Evolutionary conservation across 805 yeast species (phyloP).

Genomic region (Tetrapisispora iriomotensis): DNA sequence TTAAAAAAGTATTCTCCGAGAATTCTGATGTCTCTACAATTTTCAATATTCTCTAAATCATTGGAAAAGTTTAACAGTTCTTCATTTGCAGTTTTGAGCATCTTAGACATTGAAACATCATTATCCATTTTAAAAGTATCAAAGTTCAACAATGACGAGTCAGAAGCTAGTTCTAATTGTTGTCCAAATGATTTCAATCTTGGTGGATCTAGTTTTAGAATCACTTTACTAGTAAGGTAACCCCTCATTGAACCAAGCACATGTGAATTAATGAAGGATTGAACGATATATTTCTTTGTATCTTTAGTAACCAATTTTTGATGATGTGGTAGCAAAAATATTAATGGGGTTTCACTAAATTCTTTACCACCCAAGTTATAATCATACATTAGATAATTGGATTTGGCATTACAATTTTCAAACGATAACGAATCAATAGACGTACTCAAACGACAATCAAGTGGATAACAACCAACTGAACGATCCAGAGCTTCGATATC

Average conservation of each 20-base stretch:
- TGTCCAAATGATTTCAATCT: neutral
- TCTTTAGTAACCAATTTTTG: constrained; percentile 29
- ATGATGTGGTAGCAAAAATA: constrained; percentile 63
- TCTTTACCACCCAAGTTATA: constrained; percentile 38
- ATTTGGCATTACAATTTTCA: neutral
- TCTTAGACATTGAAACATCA: neutral
- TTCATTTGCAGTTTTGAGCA: neutral
- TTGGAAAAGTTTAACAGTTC: neutral
- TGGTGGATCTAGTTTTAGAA: constrained; percentile 12
- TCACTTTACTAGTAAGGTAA: constrained; percentile 29
- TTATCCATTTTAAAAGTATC: too few relatives aligned
- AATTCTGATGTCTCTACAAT: constrained; percentile 8
- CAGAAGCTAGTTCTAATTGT: too few relatives aligned
- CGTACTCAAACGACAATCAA: constrained; percentile 27
- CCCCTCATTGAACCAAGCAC: constrained; percentile 39
- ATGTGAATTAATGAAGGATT: constrained; percentile 34
- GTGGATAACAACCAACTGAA: constrained; percentile 55
- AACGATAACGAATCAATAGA: neutral
- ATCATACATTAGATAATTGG: constrained; percentile 16
- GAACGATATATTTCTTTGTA: neutral
- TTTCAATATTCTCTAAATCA: constrained; percentile 7
- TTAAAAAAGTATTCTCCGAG: constrained; percentile 77
- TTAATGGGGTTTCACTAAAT: constrained; percentile 34
- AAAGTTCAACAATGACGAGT: too few relatives aligned
- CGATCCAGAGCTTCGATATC: constrained; percentile 33